Evolutionary conservation across 2,329 filamentous ascomycete genomes (phyloP).

Genomic region (Lachnellula subtilissima): DNA sequence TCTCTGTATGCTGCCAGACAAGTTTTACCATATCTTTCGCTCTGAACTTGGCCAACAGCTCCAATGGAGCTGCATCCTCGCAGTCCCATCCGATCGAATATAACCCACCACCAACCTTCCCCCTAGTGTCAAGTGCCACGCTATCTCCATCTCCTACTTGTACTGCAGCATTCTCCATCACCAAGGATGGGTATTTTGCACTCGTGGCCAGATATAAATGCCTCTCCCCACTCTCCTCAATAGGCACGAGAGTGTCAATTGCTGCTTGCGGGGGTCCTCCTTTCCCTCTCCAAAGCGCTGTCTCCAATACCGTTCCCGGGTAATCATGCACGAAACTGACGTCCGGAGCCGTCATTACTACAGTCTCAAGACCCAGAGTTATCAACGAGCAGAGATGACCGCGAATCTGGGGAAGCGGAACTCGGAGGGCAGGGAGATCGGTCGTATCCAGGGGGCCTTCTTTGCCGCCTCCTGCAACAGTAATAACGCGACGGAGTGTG

Average conservation of each 20-base stretch:
- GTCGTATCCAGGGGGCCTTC: constrained; percentile 19
- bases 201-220: constrained; percentile 20
- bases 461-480: constrained; percentile 16
- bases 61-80: constrained; percentile 11
- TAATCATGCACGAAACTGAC: constrained; percentile 22
- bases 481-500: constrained; percentile 46
- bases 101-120: constrained; percentile 15
- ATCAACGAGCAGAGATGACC: constrained; percentile 16
- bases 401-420: constrained; percentile 10
- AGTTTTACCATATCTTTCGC: constrained; percentile 13
- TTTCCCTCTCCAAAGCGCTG: constrained; percentile 1
- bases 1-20: constrained; percentile 11
- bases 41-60: constrained; percentile 10
- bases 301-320: constrained; percentile 16
- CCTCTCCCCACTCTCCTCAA: constrained; percentile 23
- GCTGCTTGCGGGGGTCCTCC: neutral
- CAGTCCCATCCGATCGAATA: constrained; percentile 14
- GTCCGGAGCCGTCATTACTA: constrained; percentile 13
- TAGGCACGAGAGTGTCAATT: constrained; percentile 8
- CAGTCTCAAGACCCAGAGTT: constrained; percentile 17
- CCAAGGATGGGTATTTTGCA: constrained; percentile 9
- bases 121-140: constrained; percentile 10
- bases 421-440: constrained; percentile 16
- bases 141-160: constrained; percentile 1
- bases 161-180: neutral